Base-by-base conservation (phyloP, 441 rosid genomes). In the Flueggea neowawraea region DNA sequence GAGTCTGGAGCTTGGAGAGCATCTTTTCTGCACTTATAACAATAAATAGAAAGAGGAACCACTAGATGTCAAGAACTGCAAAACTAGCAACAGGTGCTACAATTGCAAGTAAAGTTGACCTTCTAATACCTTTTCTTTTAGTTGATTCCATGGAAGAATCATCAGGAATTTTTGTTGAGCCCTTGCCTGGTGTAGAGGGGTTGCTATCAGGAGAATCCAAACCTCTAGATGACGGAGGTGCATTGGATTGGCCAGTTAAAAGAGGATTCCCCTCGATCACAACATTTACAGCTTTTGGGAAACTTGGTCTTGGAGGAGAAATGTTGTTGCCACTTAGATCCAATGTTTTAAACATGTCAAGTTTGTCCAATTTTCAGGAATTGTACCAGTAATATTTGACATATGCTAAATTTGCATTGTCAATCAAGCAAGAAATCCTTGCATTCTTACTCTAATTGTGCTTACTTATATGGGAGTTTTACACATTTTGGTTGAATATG, bases 331-430 rank as follows among this genome's bases (percentile, higher is more conserved):
- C 36, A 60, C 80, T 79, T 6, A 88, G 79, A 78, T 88, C 84
- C 79, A 88, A 68, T 12, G 43, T 64, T 39, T 69, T 66, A 76
- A 88, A 70, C 52, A 77, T 56, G 76, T 72, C 74, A 88, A 76
- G 63, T 61, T 53, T 49, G 88, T 80, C 96, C 96, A 88, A 59
- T 63, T 84, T 47, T 36, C 11, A 0, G 92, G 96, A 74, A 88
- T 55, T 15, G 33, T 28, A 51, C 96, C 96, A 12, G 51, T 72
- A 53, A 86, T 52, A 64, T n/a, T 70, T 60, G 67, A 86, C 86
- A 50, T 68, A 73, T 57, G 61, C 75, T 41, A 88, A 84, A 56
- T 64, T 70, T n/a, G n/a, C 54, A 88, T 73, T 50, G 68, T 74
- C n/a, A n/a, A n/a, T n/a, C n/a, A n/a, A 36, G 73, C 15, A 52